A percentile compares a stretch with the other conserved stretches of the same genome.
Evolutionary conservation across 2,329 filamentous ascomycete species (phyloP).

Genomic region (Aspergillus piperis): DNA sequence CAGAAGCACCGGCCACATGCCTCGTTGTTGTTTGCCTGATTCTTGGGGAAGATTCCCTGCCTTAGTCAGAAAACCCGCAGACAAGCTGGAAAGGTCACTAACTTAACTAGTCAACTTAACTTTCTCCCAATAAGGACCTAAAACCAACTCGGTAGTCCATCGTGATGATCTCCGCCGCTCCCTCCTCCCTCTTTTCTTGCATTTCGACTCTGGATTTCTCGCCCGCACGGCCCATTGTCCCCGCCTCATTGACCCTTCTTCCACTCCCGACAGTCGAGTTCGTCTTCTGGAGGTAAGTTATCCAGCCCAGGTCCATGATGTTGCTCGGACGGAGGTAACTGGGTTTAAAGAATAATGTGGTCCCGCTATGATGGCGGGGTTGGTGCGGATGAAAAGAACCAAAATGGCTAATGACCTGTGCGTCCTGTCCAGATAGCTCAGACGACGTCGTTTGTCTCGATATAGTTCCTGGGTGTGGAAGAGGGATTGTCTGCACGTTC

Average conservation of each 20-base stretch:
- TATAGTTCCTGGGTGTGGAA: neutral
- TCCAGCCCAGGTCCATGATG: neutral
- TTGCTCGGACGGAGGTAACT: neutral
- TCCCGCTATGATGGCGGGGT: neutral
- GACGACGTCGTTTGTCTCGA: neutral
- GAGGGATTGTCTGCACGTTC: neutral
- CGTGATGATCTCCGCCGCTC: conserved; percentile 1
- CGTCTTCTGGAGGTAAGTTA: conserved; percentile 7
- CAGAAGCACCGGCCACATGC: conserved; percentile 8
- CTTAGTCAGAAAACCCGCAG: neutral
- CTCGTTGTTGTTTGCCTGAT: neutral
- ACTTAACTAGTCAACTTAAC: neutral
- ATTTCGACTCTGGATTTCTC: neutral
- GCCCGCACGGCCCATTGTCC: conserved; percentile 5
- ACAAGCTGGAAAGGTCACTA: no score
- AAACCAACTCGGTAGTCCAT: conserved; percentile 4
- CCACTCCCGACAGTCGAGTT: neutral
- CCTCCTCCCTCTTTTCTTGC: conserved; percentile 1
- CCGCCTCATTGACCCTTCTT: conserved; percentile 1
- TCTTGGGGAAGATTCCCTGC: conserved; percentile 8
- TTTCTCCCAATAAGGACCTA: neutral
- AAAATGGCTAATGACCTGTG: neutral
- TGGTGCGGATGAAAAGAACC: neutral
- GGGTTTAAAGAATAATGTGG: neutral
- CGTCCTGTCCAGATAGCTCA: neutral